Evolutionary conservation across 1,284 basidiomycete genomes (phyloP), one percentile per base, ranked within the genome.

Genomic region (Ustilago sp.): DNA sequence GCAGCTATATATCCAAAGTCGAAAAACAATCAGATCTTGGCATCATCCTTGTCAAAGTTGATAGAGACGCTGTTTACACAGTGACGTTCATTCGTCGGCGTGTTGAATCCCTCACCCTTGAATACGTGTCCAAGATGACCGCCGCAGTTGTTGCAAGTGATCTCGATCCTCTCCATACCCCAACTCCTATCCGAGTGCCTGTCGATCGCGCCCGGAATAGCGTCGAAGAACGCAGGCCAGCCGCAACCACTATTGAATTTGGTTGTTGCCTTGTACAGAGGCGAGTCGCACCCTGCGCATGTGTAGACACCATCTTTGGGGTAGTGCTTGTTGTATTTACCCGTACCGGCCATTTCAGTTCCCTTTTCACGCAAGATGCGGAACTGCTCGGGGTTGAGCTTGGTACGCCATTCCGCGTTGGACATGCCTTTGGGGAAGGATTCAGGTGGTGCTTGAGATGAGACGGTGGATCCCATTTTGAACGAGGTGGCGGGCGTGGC

Each of bases 211-310:
- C 94, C 95, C 1, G 94, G 95, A 67, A 97, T 91, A 3, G 94
- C 93, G 83, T 96, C 94, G 85, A 93, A 98, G 89, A 95, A 98
- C 0, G 94, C 94, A n/a, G 94, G 95, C 94, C 94, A 98, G 36
- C 94, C 95, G 83, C 94, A 98, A 11, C 94, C 94, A 64, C 93
- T 94, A 81, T 93, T 90, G 87, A 97, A 98, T 87, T 98, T 98
- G 75, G 93, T 94, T 36, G 89, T 89, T 80, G 93, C 93, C 88
- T 88, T 87, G 77, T 88, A 88, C 17, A 87, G 79, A 2, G 86
- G 86, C 48, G 85, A 76, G 31, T 81, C 73, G 73, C 86, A 87
- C 6, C 85, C 86, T 0, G 85, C 86, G 53, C 86, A 87, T n/a
- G 80, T 86, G 86, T 96, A 98, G 0, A 92, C 88, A 23, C 95